phyloP scores from a whole-genome alignment of 345 rosid species.

The Arabidopsis suecica region DNA sequence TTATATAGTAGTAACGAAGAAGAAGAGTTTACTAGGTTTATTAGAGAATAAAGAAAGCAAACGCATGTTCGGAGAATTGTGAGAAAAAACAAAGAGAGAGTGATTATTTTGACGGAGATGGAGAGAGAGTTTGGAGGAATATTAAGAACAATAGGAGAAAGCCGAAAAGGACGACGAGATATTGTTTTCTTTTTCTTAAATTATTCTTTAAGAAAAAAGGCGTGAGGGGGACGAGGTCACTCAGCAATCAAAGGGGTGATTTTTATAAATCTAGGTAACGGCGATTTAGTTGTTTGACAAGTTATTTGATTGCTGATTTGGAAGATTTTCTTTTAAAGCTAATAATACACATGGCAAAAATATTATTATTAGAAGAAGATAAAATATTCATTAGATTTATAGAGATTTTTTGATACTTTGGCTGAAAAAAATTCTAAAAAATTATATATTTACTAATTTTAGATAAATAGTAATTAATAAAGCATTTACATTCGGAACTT shows the following conservation, averaged over 20 bases:
- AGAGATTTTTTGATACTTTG: neutral
- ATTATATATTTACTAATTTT: too few relatives aligned
- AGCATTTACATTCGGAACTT: too few relatives aligned
- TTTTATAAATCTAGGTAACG: conserved; percentile 8
- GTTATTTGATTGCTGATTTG: conserved; percentile 19
- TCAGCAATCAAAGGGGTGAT: conserved; percentile 17
- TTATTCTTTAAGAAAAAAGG: neutral
- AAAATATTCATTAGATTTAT: neutral
- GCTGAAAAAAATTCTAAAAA: neutral
- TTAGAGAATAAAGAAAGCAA: neutral
- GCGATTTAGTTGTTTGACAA: conserved; percentile 34
- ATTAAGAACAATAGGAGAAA: conserved; percentile 18
- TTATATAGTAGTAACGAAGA: neutral
- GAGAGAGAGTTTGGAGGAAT: conserved; percentile 16
- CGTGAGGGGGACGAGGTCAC: conserved; percentile 37
- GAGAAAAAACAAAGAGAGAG: conserved; percentile 3
- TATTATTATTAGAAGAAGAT: too few relatives aligned
- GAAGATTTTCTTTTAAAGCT: neutral
- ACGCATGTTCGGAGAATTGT: conserved; percentile 33
- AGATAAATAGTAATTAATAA: too few relatives aligned
- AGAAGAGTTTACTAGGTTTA: neutral
- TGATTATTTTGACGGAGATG: conserved; percentile 32
- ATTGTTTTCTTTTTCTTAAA: too few relatives aligned
- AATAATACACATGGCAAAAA: neutral
- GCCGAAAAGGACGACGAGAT: conserved; percentile 20